Evolutionary conservation across 768 basidiomycete genomes (phyloP), one percentile per base, ranked within the genome.

Genomic region (Psilocybe azurescens): DNA sequence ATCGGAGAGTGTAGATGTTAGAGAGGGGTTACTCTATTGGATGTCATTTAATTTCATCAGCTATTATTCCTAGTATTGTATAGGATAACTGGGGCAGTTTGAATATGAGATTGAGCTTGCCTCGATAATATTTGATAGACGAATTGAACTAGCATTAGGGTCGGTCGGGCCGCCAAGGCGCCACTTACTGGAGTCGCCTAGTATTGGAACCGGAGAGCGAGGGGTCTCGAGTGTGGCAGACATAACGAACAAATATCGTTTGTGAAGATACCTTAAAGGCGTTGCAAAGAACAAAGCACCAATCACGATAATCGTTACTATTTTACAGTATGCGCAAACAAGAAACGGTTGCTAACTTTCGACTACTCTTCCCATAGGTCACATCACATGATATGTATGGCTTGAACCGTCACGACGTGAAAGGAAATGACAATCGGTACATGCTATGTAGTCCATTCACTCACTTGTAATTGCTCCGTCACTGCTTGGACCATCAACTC

Each of bases 321-420:
- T 24, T 24, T 24, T 24, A 24, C 24, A 24, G 24, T 24, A 24
- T 24, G 24, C 24, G 24, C 24, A 24, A 24, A 24, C 24, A 24
- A 24, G 24, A 24, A 24, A 24, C 24, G 24, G 24, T 24, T 24
- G 24, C 24, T 24, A 24, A 24, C 24, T 24, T 24, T 24, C 24
- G 24, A 24, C 24, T 24, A 24, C 24, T 24, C 24, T 24, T 24
- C 24, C 24, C 11, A 55, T 36, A 8, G 9, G 41, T 58, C 56
- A 52, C 58, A 66, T 63, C 28, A 65, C 53, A 68, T 72, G 66
- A 24, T 68, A 63, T 24, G 51, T n/a, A 56, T 62, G 57, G 67
- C 72, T 72, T 77, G 77, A 79, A 74, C 58, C 67, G 77, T 79
- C 76, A 78, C 77, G 70, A 60, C 75, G 75, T 76, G 77, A 74